Base-by-base conservation (phyloP, 176 grass and related monocot species). In the Saccharum officinarum region DNA sequence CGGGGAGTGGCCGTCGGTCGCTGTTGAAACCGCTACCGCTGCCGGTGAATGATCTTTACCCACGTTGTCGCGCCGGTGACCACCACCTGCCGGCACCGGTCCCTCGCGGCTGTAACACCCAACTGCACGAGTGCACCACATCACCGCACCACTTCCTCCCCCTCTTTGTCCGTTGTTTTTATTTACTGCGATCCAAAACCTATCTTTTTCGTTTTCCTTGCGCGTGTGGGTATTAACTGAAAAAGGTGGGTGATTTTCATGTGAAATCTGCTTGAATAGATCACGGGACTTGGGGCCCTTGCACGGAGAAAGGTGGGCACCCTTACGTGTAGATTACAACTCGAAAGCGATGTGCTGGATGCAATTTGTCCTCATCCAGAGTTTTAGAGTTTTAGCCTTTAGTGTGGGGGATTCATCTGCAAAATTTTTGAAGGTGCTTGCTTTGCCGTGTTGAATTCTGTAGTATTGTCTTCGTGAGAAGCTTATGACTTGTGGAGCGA, bases 281-380 rank as follows among this genome's bases (percentile, higher is more conserved):
- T 68, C 61, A 39, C 63, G 40, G 34, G 61, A 76, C 9, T 75
- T 70, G 14, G 75, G 83, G 49, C 16, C 10, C 37, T 59, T n/a
- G 75, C 62, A 50, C n/a, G 41, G 8, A 79, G 47, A 22, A 78
- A 71, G 22, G 17, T 45, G 54, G 65, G 14, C 46, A 15, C 64
- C 47, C 8, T 80, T 84, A 64, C 84, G 47, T 87, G 67, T 74
- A 47, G 80, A 86, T 83, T 62, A 73, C 74, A 15, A 52, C 33
- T 33, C 69, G 80, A 90, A 87, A 90, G 46, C 75, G 81, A 87
- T 69, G 75, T 62, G 14, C 42, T 65, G 15, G 80, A 64, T 89
- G 41, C 83, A 80, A 41, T 84, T 73, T 87, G 85, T 80, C 80
- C 33, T 70, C 76, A 52, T 84, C 17, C 46, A 42, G 23, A 70